These are phyloP conservation scores for thale cress (Arabidopsis thaliana) DNA, from an alignment of 345 rosid genomes.

Conservation along the genomic window TAIR10.1 NC_003070.9:11502501-11503000, in stretches of 20 bases:
- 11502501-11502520: neutral
- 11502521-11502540: neutral
- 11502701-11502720: neutral
- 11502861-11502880: neutral
- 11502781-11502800: neutral
- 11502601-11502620: conserved; percentile 15
- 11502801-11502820: neutral
- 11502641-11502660: neutral
- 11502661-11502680: neutral
- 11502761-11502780: neutral
- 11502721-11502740: too few species aligned
- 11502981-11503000: too few species aligned
- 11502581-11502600: neutral
- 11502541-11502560: neutral
- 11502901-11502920: conserved; percentile 23
- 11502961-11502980: too few species aligned
- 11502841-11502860: conserved; percentile 32
- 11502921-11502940: conserved; percentile 15
- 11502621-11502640: neutral
- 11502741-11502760: neutral
- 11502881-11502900: neutral
- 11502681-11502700: conserved; percentile 14
- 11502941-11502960: neutral
- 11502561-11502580: neutral
- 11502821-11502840: neutral